Evolutionary conservation across 345 rosid species (phyloP), one percentile per base, ranked within the genome.

Genomic region (Passiflora organensis): DNA sequence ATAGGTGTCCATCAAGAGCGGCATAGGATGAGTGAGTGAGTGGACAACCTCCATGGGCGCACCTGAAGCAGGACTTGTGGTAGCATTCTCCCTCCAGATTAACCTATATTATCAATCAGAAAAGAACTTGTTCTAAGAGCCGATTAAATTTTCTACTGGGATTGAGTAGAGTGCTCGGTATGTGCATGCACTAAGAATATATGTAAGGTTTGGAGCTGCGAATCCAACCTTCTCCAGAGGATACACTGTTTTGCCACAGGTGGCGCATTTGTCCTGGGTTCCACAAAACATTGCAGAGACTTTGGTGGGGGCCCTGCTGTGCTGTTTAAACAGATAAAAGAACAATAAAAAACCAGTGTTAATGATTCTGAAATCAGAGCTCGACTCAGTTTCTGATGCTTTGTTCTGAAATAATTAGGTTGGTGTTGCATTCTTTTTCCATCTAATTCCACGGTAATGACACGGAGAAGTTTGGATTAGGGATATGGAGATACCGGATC

Each of bases 21-120:
- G 95, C 91, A 49, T 83, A 89, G 51, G 81, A 73, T 18, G 95
- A 82, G 42, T 85, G 87, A 14, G 91, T 83, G 46, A 86, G 68
- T 1, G 82, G 49, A 63, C 91, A 89, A 6, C 96, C 87, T 13
- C 91, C 95, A 45, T 77, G 89, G 10, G 89, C 81, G 51, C 96
- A 89, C 58, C 76, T 82, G 84, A 89, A 89, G 75, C 96, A 89
- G 56, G 89, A 66, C 78, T 84, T 89, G 85, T 89, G 96, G 71
- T 77, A 89, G 42, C 76, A 72, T 58, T 89, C 95, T 64, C 81
- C 88, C 75, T 89, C 96, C 79, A 89, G 58, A 1, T 87, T 83
- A 74, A 89, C 84, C 96, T 88, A 65, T 46, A 52, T 22, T 16
- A 45, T 19, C 50, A 23, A 32, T 28, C 34, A 28, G 34, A n/a